Conservation (phyloP, 352 stramenopile genomes). For the Phytophthora pinifolia region DNA sequence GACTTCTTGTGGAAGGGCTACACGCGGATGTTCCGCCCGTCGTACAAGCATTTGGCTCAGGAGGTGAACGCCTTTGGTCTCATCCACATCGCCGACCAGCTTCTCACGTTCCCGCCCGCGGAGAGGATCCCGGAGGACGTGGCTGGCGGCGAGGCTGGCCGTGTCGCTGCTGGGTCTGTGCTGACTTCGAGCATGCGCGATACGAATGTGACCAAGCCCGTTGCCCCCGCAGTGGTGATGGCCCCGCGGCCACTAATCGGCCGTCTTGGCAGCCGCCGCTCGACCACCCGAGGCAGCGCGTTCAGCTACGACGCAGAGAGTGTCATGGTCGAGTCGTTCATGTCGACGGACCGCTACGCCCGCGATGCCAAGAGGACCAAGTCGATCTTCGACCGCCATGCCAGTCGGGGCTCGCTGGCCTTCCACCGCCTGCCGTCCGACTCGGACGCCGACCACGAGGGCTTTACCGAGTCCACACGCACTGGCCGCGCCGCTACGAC, state of each 20-base stretch:
- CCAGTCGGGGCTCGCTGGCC: constrained; percentile 80
- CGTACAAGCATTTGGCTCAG: constrained; percentile 86
- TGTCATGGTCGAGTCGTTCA: constrained; percentile 90
- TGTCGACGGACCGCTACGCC: constrained; percentile 72
- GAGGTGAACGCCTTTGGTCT: constrained; percentile 76
- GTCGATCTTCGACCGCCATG: constrained; percentile 76
- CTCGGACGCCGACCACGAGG: constrained; percentile 21
- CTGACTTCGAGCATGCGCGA: constrained; percentile 31
- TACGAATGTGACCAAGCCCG: constrained; percentile 27
- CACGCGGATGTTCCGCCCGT: constrained; percentile 73
- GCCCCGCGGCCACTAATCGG: constrained; percentile 28
- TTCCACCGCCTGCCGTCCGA: constrained; percentile 61
- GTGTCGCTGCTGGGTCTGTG: constrained; percentile 18
- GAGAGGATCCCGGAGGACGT: constrained; percentile 66
- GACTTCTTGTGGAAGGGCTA: constrained; percentile 88
- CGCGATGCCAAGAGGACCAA: constrained; percentile 45
- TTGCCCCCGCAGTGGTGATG: constrained; percentile 34
- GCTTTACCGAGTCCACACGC: constrained; percentile 7
- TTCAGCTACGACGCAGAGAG: constrained; percentile 90
- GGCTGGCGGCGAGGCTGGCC: constrained; percentile 28
- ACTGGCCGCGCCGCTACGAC: constrained; percentile 20
- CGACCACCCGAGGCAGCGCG: constrained; percentile 59
- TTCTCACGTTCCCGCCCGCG: constrained; percentile 79
- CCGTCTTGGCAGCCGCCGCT: constrained; percentile 35
- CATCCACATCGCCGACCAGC: constrained; percentile 56